Conservation (phyloP, 73 alveolate species). For the Tetrahymena borealis region DNA sequence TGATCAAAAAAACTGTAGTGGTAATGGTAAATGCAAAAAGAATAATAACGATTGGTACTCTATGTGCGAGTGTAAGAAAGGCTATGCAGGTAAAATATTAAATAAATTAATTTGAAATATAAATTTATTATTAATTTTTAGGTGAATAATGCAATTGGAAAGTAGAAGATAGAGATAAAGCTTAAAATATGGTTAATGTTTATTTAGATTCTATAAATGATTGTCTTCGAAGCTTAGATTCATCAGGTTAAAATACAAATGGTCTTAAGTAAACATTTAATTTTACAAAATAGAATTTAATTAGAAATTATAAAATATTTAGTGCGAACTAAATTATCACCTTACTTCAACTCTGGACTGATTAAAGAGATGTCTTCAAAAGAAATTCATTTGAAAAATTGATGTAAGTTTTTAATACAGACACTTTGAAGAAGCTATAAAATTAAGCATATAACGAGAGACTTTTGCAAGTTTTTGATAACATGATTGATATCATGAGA, state of each 20-base stretch:
- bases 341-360: background rate
- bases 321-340: background rate
- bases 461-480: background rate
- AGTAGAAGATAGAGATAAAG: background rate
- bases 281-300: background rate
- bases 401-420: background rate
- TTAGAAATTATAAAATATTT: background rate
- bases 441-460: background rate
- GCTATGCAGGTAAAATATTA: background rate
- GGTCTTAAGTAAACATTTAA: background rate
- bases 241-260: background rate
- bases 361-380: background rate
- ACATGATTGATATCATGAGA: background rate
- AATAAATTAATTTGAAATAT: background rate
- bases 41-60: background rate
- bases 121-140: background rate
- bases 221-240: background rate
- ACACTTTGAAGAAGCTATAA: background rate
- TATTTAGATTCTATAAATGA: background rate
- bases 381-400: background rate
- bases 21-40: background rate
- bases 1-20: background rate
- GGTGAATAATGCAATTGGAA: background rate
- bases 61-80: background rate
- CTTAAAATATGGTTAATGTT: background rate